Evolutionary conservation across 2,329 filamentous ascomycete species (phyloP).

Genomic region (Microsporum audouinii): DNA sequence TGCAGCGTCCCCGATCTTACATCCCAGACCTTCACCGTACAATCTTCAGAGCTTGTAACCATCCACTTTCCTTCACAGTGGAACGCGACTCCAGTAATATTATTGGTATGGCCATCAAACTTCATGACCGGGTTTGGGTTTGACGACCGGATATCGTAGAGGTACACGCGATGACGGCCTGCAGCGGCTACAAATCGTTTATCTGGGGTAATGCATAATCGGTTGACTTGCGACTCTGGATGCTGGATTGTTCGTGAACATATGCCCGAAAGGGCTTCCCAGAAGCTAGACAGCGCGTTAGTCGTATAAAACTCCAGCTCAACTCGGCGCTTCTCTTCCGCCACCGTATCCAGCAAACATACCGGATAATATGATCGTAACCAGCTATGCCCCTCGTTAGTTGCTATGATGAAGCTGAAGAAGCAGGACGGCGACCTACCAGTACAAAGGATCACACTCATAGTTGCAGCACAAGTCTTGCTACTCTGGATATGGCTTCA

Average conservation of each 20-base stretch:
- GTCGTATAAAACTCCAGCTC: background rate
- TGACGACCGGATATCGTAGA: conserved; percentile 98
- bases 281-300: conserved; percentile 54
- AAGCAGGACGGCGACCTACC: conserved; percentile 38
- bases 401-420: background rate
- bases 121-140: conserved; percentile 87
- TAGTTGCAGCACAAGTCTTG: conserved; percentile 21
- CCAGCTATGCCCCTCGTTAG: conserved; percentile 41
- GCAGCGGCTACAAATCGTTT: conserved; percentile 86
- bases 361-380: conserved; percentile 68
- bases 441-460: conserved; percentile 58
- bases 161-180: conserved; percentile 77
- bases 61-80: conserved; percentile 99
- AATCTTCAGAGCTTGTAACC: conserved; percentile 94
- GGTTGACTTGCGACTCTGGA: conserved; percentile 95
- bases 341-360: conserved; percentile 18
- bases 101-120: conserved; percentile 91
- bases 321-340: too few species aligned
- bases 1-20: conserved; percentile 76
- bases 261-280: conserved; percentile 95
- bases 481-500: background rate
- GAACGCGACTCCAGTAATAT: conserved; percentile 92
- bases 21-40: conserved; percentile 96
- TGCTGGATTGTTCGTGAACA: conserved; percentile 97
- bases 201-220: conserved; percentile 94